These are phyloP conservation scores for Aureobasidium sp. DNA, from an alignment of 2,329 filamentous ascomycete species.

Conservation along the genomic window DNA sequence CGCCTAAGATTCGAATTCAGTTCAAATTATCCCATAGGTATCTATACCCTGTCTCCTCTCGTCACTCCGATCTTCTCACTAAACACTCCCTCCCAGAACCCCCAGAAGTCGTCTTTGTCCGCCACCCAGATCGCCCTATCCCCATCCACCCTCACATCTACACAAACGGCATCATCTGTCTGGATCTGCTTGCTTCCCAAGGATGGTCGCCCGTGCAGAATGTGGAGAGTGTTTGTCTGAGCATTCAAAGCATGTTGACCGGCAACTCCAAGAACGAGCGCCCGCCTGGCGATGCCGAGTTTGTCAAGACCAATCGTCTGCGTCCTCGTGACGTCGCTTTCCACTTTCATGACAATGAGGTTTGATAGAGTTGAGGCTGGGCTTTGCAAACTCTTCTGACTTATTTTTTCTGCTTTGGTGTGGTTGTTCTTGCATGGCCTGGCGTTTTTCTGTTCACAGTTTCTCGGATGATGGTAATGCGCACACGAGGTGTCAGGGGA, in stretches of 20 bases:
- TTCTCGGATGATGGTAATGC: background rate
- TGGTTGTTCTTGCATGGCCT: too few species aligned
- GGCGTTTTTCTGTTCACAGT: background rate
- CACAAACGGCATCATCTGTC: constrained; percentile 96
- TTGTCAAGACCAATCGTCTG: constrained; percentile 69
- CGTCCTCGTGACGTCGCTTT: constrained; percentile 87
- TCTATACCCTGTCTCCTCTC: constrained; percentile 15
- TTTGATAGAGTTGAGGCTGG: constrained; percentile 22
- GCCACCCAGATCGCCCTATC: constrained; percentile 49
- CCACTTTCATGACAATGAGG: constrained; percentile 78
- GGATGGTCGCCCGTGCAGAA: constrained; percentile 98
- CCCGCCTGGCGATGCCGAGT: constrained; percentile 82
- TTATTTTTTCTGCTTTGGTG: too few species aligned
- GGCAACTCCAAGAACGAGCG: constrained; percentile 88
- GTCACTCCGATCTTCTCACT: background rate
- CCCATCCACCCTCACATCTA: constrained; percentile 98
- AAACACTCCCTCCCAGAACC: constrained; percentile 53
- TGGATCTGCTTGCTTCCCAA: constrained; percentile 77
- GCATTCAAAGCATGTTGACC: constrained; percentile 95
- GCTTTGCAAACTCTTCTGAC: too few species aligned
- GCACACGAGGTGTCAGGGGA: background rate
- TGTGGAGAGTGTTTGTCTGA: constrained; percentile 94
- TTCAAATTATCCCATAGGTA: constrained; percentile 82
- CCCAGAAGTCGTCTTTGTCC: constrained; percentile 83
- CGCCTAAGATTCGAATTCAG: constrained; percentile 83